Evolutionary conservation across 2,329 filamentous ascomycete species (phyloP).

Genomic region (Teratosphaeriaceae sp.): DNA sequence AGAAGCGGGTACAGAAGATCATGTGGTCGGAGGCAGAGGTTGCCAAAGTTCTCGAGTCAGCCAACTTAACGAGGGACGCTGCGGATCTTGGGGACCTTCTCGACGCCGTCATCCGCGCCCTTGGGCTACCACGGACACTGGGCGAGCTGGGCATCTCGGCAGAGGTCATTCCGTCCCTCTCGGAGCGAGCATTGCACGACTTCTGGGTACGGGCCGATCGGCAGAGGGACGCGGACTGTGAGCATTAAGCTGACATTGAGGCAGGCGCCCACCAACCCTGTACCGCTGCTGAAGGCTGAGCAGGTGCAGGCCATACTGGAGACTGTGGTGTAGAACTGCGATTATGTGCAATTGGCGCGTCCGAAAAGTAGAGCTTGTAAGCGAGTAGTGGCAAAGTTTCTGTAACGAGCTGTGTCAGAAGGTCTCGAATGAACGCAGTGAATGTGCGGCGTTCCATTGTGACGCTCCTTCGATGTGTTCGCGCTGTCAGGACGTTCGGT

Average conservation of each 20-base stretch:
- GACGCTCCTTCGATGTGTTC: no score
- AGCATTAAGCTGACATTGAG: no score
- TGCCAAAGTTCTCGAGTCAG: conserved; percentile 28
- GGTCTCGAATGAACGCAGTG: no score
- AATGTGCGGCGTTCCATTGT: no score
- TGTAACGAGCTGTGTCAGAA: no score
- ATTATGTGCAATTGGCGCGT: no score
- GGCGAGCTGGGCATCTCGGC: conserved; percentile 45
- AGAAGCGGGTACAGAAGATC: conserved; percentile 34
- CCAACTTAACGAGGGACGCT: conserved; percentile 15
- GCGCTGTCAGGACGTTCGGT: no score
- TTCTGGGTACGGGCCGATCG: no score
- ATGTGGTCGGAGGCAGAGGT: conserved; percentile 36
- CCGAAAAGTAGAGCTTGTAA: no score
- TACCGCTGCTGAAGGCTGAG: conserved; percentile 40
- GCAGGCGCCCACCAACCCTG: conserved; percentile 46
- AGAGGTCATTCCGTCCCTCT: conserved; percentile 44
- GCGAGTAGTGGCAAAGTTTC: no score
- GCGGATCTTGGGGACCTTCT: conserved; percentile 47
- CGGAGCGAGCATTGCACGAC: conserved; percentile 44
- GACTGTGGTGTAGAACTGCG: conserved; percentile 19
- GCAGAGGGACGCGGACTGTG: no score
- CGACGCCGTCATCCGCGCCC: conserved; percentile 43
- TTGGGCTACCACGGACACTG: conserved; percentile 50
- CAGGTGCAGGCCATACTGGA: conserved; percentile 49